These are phyloP conservation scores for Fusarium sp. DNA, from an alignment of 2,329 filamentous ascomycete genomes.

Conservation along the genomic window DNA sequence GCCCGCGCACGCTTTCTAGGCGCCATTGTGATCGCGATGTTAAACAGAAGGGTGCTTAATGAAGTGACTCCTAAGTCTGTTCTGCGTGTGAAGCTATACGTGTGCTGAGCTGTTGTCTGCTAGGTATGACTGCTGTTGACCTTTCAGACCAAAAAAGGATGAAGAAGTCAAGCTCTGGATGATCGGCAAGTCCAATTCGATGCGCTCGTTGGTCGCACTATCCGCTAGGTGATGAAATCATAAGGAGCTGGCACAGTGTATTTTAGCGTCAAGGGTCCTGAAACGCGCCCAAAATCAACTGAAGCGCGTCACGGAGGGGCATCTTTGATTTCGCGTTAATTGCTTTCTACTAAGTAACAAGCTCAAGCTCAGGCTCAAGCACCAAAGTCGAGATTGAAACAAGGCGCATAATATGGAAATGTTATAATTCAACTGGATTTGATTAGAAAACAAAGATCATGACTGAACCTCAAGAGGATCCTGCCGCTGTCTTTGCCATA, in stretches of 20 bases:
- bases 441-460: slow-evolving; percentile 41
- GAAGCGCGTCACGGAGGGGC: slow-evolving; percentile 40
- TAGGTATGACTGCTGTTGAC: slow-evolving; percentile 3
- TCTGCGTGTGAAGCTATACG: not conserved
- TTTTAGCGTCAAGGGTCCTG: slow-evolving; percentile 27
- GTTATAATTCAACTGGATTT: slow-evolving; percentile 8
- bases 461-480: slow-evolving; percentile 57
- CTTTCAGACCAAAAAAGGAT: slow-evolving; percentile 14
- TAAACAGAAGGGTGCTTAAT: not conserved
- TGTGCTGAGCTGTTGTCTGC: not conserved
- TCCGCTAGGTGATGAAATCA: slow-evolving; percentile 32
- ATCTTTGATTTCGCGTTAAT: slow-evolving; percentile 30
- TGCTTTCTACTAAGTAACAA: slow-evolving; percentile 10
- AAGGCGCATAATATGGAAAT: slow-evolving; percentile 21
- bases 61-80: not conserved
- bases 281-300: slow-evolving; percentile 23
- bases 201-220: not conserved
- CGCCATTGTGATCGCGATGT: slow-evolving; percentile 64
- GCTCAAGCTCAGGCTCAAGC: not conserved
- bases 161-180: slow-evolving; percentile 14
- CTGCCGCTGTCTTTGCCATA: slow-evolving; percentile 71
- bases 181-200: slow-evolving; percentile 8
- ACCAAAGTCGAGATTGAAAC: slow-evolving; percentile 1
- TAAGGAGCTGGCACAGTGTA: slow-evolving; percentile 8
- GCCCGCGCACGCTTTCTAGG: slow-evolving; percentile 76